Evolutionary conservation across 2,329 filamentous ascomycete genomes (phyloP).

Genomic region (Sordariomycetes sp.): DNA sequence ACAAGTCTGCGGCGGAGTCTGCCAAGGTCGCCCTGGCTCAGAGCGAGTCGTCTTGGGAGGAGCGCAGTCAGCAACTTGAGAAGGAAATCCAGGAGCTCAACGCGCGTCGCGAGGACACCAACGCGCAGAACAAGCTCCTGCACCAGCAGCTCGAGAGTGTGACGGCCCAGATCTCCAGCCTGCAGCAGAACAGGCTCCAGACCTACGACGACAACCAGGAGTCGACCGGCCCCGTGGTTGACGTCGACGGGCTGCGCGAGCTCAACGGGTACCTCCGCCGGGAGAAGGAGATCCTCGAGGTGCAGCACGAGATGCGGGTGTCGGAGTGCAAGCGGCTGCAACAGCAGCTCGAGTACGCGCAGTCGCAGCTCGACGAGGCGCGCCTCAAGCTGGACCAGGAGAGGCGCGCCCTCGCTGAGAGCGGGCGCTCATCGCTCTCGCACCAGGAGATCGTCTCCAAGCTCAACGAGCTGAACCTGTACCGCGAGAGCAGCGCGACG

Average conservation of each 20-base stretch:
- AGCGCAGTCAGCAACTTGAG: slow-evolving; percentile 68
- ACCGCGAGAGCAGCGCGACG: slow-evolving; percentile 87
- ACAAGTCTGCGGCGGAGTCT: slow-evolving; percentile 73
- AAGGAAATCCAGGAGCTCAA: slow-evolving; percentile 70
- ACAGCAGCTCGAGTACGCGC: slow-evolving; percentile 78
- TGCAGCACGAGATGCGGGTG: slow-evolving; percentile 82
- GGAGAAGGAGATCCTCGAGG: slow-evolving; percentile 95
- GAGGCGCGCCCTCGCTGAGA: slow-evolving; percentile 62
- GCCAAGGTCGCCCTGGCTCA: slow-evolving; percentile 67
- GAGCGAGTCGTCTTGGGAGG: slow-evolving; percentile 78
- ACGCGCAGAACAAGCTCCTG: slow-evolving; percentile 80
- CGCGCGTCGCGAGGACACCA: slow-evolving; percentile 67
- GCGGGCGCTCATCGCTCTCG: slow-evolving; percentile 57
- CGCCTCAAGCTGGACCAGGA: slow-evolving; percentile 86
- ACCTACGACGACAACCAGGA: slow-evolving; percentile 35
- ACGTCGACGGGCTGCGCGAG: slow-evolving; percentile 70
- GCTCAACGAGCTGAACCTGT: slow-evolving; percentile 87
- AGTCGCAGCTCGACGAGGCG: slow-evolving; percentile 78
- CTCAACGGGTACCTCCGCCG: slow-evolving; percentile 83
- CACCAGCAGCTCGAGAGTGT: slow-evolving; percentile 82
- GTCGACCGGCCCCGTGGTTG: slow-evolving; percentile 32
- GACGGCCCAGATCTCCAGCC: slow-evolving; percentile 60
- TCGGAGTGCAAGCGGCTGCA: slow-evolving; percentile 82
- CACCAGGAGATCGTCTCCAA: slow-evolving; percentile 91
- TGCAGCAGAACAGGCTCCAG: slow-evolving; percentile 62